Evolutionary conservation across 345 rosid genomes (phyloP).

Genomic region (Punica granatum): DNA sequence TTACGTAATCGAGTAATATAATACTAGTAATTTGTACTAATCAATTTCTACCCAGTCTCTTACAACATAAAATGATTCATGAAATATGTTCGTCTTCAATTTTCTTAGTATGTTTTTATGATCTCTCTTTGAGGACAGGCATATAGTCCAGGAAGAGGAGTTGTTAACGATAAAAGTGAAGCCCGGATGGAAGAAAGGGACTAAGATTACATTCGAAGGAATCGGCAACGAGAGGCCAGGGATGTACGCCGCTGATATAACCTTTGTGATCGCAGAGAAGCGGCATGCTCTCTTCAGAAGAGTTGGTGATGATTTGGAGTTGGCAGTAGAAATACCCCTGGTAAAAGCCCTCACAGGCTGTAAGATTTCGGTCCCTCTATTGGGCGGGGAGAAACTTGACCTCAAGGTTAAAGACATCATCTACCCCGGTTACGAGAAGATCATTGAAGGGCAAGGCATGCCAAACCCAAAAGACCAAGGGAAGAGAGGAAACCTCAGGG

Average conservation of each 20-base stretch:
- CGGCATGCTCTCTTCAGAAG: constrained; percentile 44
- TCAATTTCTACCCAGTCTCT: no score
- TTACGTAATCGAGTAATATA: neutral
- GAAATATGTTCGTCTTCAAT: no score
- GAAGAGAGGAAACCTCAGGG: constrained; percentile 52
- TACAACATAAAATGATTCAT: neutral
- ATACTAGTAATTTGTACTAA: no score
- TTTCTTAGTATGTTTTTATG: neutral
- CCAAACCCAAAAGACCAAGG: constrained; percentile 39
- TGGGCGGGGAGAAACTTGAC: constrained; percentile 37
- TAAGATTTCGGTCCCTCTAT: constrained; percentile 42
- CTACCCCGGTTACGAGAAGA: constrained; percentile 43
- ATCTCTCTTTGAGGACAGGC: constrained; percentile 21
- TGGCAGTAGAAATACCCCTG: constrained; percentile 46
- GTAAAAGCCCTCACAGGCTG: constrained; percentile 59
- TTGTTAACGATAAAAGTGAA: constrained; percentile 54
- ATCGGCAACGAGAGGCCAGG: constrained; percentile 67
- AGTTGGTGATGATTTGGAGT: constrained; percentile 59
- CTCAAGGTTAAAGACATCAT: constrained; percentile 41
- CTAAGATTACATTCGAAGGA: constrained; percentile 76
- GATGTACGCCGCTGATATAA: constrained; percentile 49
- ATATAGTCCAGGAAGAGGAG: constrained; percentile 52
- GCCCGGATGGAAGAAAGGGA: constrained; percentile 87
- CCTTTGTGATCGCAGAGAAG: constrained; percentile 55
- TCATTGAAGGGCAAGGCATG: constrained; percentile 63